A percentile compares a stretch with the other conserved stretches of the same genome.
Conservation (phyloP, 805 yeast genomes). For the Starmerella vaccinii region DNA sequence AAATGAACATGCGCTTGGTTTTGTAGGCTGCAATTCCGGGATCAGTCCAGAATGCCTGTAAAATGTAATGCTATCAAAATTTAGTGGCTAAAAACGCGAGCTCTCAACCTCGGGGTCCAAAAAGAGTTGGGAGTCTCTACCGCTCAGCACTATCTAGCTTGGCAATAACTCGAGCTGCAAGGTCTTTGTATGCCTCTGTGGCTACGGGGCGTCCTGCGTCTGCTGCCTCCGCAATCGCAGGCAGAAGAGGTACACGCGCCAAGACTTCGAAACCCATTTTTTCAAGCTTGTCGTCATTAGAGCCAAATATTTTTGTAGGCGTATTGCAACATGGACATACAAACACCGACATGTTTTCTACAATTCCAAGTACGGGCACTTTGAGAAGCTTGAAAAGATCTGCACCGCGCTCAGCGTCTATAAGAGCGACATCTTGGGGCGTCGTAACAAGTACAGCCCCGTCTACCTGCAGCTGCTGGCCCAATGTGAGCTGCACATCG, state of each 20-base stretch:
- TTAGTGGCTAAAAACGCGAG: too few species aligned
- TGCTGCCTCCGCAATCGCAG: constrained; percentile 47
- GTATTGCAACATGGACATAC: constrained; percentile 68
- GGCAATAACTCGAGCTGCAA: constrained; percentile 14
- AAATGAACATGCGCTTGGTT: too few species aligned
- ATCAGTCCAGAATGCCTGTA: too few species aligned
- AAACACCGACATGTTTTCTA: constrained; percentile 73
- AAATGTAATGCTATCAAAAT: too few species aligned
- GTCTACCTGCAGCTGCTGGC: constrained; percentile 63
- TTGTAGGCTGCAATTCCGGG: too few species aligned
- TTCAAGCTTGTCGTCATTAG: constrained; percentile 42
- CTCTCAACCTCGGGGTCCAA: too few species aligned
- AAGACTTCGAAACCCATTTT: constrained; percentile 39
- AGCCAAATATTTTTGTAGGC: constrained; percentile 64
- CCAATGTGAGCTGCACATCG: constrained; percentile 72
- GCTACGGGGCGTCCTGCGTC: constrained; percentile 56
- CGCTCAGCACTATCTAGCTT: not conserved
- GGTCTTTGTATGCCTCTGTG: constrained; percentile 10
- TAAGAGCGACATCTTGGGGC: constrained; percentile 74
- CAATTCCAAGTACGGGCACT: constrained; percentile 65
- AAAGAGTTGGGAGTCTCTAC: too few species aligned
- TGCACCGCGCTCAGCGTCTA: constrained; percentile 72
- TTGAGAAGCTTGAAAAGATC: constrained; percentile 64
- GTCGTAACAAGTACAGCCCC: constrained; percentile 79
- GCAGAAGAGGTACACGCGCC: constrained; percentile 59